Percentiles rank a stretch among this genome's conserved stretches.
These are phyloP conservation scores for Limnanthes douglasii DNA, from an alignment of 345 rosid species.

Conservation along the genomic window DNA sequence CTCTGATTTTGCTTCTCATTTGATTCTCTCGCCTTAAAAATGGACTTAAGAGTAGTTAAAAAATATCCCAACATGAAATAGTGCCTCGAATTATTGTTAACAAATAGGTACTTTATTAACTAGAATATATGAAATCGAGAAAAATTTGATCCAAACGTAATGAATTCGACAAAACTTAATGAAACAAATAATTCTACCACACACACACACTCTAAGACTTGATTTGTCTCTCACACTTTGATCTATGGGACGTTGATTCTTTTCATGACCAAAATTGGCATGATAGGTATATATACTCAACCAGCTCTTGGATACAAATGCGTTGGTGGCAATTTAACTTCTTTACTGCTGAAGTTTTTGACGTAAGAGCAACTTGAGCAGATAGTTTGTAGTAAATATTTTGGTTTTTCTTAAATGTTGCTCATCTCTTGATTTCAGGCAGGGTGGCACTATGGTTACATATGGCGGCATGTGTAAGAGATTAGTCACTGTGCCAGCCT, in stretches of 20 bases:
- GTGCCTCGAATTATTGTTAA: too few relatives aligned
- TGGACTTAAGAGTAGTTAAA: not conserved
- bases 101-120: too few relatives aligned
- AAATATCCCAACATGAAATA: too few relatives aligned
- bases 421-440: constrained; percentile 19
- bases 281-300: constrained; percentile 41
- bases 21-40: not conserved
- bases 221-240: too few relatives aligned
- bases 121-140: too few relatives aligned
- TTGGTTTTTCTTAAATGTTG: constrained; percentile 5
- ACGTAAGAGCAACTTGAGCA: constrained; percentile 29
- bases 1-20: not conserved
- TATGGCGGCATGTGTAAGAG: constrained; percentile 94
- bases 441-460: constrained; percentile 82
- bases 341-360: constrained; percentile 68
- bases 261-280: not conserved
- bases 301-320: constrained; percentile 83
- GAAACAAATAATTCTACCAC: too few relatives aligned
- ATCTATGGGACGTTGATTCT: not conserved
- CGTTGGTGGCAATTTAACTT: constrained; percentile 74
- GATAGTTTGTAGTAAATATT: not conserved
- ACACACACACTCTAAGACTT: too few relatives aligned
- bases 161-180: too few relatives aligned
- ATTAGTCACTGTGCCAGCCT: constrained; percentile 62
- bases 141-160: too few relatives aligned